Evolutionary conservation across 1,139 yeast genomes (phyloP).

Genomic region (Magnusiomyces magnusii): DNA sequence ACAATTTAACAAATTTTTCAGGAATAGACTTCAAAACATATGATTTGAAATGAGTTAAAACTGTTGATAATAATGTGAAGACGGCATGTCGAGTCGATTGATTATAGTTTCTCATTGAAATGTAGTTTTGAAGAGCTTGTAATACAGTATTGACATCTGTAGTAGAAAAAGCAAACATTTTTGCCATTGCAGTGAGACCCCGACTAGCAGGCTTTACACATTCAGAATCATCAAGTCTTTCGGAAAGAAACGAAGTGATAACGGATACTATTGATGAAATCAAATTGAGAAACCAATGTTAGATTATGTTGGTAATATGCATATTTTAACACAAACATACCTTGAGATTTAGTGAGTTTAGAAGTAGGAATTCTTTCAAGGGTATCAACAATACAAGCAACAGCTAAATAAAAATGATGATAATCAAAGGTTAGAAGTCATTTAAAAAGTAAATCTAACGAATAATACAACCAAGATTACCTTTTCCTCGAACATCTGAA

Average conservation of each 20-base stretch:
- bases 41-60: conserved; percentile 29
- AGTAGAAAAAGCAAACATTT: conserved; percentile 34
- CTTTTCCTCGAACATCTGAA: conserved; percentile 41
- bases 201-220: conserved; percentile 46
- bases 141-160: conserved; percentile 14
- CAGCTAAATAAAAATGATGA: conserved; percentile 32
- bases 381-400: conserved; percentile 51
- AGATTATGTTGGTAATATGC: neutral
- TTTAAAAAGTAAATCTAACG: neutral
- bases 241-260: conserved; percentile 53
- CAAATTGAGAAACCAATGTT: neutral
- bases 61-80: conserved; percentile 43
- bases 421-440: conserved; percentile 7
- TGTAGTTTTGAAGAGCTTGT: conserved; percentile 37
- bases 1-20: conserved; percentile 46
- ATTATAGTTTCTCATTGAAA: conserved; percentile 45
- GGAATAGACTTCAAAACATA: conserved; percentile 23
- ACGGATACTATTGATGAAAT: conserved; percentile 35
- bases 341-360: conserved; percentile 50
- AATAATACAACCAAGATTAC: conserved; percentile 13
- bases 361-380: conserved; percentile 35
- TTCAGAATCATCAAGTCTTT: conserved; percentile 58
- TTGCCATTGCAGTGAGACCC: conserved; percentile 48
- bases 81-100: conserved; percentile 45
- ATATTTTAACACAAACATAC: neutral